phyloP scores from a whole-genome alignment of 179 eudicot genomes.

The Spinacia oleracea region DNA sequence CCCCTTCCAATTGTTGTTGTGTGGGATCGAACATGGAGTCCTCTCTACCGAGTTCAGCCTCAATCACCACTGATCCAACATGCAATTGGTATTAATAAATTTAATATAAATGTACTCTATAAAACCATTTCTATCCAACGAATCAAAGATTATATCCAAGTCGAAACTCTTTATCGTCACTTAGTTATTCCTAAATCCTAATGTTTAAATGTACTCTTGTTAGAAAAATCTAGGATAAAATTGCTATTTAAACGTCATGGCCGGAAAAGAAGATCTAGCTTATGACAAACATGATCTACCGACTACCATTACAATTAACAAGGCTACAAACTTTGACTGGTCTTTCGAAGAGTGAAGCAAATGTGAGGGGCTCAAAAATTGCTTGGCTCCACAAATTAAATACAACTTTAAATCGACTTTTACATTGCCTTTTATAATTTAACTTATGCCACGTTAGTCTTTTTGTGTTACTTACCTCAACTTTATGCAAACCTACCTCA shows the following conservation, averaged over 20 bases:
- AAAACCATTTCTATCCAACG: too few species aligned
- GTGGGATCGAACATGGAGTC: too few species aligned
- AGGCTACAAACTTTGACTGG: slow-evolving; percentile 4
- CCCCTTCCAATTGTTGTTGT: too few species aligned
- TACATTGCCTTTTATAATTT: neutral
- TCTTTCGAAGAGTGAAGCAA: neutral
- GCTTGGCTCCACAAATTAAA: neutral
- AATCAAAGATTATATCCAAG: too few species aligned
- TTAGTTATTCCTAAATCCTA: neutral
- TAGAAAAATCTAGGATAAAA: neutral
- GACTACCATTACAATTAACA: neutral
- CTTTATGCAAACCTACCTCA: neutral
- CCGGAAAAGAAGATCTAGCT: neutral
- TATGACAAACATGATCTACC: neutral
- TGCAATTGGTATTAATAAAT: too few species aligned
- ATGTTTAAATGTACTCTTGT: neutral
- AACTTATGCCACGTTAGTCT: neutral
- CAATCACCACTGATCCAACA: too few species aligned
- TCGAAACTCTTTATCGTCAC: too few species aligned
- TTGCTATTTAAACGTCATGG: neutral
- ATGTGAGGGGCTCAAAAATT: neutral
- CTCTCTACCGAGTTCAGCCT: too few species aligned
- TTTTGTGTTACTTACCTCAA: neutral
- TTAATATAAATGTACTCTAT: too few species aligned
- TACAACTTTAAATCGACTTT: neutral